Evolutionary conservation across 2,329 filamentous ascomycete genomes (phyloP).

Genomic region (Botrytis paeoniae): DNA sequence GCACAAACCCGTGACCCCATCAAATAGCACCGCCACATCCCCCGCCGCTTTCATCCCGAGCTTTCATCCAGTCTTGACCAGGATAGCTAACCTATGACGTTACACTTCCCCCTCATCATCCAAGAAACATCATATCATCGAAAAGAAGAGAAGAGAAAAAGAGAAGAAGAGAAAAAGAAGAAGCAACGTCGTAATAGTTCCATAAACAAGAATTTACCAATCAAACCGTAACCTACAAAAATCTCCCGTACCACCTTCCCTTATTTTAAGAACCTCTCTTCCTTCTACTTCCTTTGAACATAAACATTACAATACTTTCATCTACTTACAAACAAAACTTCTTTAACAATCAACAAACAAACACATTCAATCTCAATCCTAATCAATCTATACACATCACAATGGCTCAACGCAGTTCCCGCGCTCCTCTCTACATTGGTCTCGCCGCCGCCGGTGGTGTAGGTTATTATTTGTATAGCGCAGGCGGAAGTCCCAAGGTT

Average conservation of each 20-base stretch:
- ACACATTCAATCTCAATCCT: background rate
- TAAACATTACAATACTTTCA: background rate
- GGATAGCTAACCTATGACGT: constrained; percentile 12
- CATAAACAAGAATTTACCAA: constrained; percentile 5
- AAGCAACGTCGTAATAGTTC: background rate
- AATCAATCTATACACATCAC: constrained; percentile 18
- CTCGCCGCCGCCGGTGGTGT: constrained; percentile 63
- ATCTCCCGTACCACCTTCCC: background rate
- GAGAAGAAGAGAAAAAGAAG: background rate
- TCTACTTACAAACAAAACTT: background rate
- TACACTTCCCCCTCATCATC: constrained; percentile 5
- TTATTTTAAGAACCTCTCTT: background rate
- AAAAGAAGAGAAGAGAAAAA: background rate
- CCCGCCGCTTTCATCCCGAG: background rate
- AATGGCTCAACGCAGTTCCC: constrained; percentile 40
- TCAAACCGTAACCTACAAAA: background rate
- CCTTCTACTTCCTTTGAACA: background rate
- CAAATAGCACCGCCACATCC: constrained; percentile 5
- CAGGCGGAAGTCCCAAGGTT: constrained; percentile 75
- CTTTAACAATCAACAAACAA: background rate
- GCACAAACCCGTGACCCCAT: background rate
- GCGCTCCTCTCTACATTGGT: constrained; percentile 49
- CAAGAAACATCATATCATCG: constrained; percentile 12
- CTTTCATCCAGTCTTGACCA: background rate
- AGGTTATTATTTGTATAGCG: constrained; percentile 88